A percentile compares a stretch with the other conserved stretches of the same genome.
Conservation (phyloP, 495 filamentous ascomycete species). For the Monascus purpureus region DNA sequence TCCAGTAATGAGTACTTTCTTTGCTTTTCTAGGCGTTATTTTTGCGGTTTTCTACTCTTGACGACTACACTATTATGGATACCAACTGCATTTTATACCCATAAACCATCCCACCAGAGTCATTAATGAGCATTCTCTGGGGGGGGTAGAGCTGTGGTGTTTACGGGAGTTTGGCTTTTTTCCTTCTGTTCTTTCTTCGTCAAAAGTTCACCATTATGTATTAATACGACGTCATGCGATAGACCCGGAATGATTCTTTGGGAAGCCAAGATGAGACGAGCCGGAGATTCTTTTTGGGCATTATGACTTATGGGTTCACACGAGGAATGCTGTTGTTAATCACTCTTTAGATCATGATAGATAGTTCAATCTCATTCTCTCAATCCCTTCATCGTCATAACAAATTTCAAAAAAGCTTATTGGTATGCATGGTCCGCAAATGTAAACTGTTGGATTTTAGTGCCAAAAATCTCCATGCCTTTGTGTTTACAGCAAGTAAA, state of each 20-base stretch:
- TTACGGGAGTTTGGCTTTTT: slow-evolving; percentile 9
- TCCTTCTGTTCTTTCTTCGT: slow-evolving; percentile 1
- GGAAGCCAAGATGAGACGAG: slow-evolving; percentile 1
- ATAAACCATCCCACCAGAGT: no score
- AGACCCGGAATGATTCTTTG: slow-evolving; percentile 4
- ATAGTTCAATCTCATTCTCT: no score
- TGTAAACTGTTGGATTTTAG: no score
- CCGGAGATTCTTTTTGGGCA: neutral
- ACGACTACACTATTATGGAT: slow-evolving; percentile 7
- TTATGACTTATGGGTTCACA: neutral
- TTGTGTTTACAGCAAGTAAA: no score
- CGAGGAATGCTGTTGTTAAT: no score
- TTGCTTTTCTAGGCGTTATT: slow-evolving; percentile 7
- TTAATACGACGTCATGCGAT: neutral
- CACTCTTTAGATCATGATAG: no score
- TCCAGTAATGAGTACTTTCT: slow-evolving; percentile 8
- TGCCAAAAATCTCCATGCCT: no score
- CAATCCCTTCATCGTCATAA: no score
- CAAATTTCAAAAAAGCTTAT: no score
- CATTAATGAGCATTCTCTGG: no score
- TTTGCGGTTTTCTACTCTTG: slow-evolving; percentile 9
- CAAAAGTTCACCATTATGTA: slow-evolving; percentile 1
- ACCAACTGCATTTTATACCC: no score
- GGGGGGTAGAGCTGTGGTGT: slow-evolving; percentile 10
- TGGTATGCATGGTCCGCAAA: no score